Evolutionary conservation across 768 basidiomycete species (phyloP).

Genomic region (Trametes elegans): DNA sequence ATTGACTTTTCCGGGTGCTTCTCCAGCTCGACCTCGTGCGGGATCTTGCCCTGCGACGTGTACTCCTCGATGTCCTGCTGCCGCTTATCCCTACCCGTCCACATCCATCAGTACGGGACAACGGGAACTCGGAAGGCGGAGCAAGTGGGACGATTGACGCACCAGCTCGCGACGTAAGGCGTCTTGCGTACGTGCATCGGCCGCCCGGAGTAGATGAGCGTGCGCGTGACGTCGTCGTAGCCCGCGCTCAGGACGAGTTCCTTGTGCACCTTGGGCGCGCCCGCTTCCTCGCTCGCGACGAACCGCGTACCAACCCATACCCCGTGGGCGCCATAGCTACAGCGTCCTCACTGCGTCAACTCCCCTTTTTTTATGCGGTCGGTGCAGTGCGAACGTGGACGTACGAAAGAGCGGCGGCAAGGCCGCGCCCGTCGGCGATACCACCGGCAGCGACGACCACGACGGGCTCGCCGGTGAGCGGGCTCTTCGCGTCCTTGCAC

Average conservation of each 20-base stretch:
- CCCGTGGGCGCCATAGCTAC: slow-evolving; percentile 76
- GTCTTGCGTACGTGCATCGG: slow-evolving; percentile 83
- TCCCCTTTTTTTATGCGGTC: too few species aligned
- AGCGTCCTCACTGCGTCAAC: too few species aligned
- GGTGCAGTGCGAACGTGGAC: slow-evolving; percentile 15
- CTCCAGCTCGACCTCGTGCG: slow-evolving; percentile 72
- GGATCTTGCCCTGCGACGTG: slow-evolving; percentile 63
- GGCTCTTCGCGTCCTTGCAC: slow-evolving; percentile 65
- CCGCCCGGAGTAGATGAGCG: slow-evolving; percentile 73
- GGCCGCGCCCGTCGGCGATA: slow-evolving; percentile 78
- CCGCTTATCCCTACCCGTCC: slow-evolving; percentile 53
- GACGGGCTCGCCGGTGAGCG: slow-evolving; percentile 74
- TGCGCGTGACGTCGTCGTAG: slow-evolving; percentile 73
- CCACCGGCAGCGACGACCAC: slow-evolving; percentile 84
- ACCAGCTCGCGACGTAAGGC: slow-evolving; percentile 76
- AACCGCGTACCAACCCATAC: slow-evolving; percentile 91
- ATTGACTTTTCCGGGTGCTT: slow-evolving; percentile 64
- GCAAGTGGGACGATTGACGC: too few species aligned
- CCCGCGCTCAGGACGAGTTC: slow-evolving; percentile 63
- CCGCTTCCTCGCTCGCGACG: slow-evolving; percentile 78
- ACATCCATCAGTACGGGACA: background rate
- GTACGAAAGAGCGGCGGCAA: slow-evolving; percentile 72
- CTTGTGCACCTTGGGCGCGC: slow-evolving; percentile 73
- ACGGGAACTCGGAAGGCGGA: slow-evolving; percentile 4
- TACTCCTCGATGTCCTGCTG: slow-evolving; percentile 58